phyloP scores from a whole-genome alignment of 1,139 yeast species.

The Candida sp. region DNA sequence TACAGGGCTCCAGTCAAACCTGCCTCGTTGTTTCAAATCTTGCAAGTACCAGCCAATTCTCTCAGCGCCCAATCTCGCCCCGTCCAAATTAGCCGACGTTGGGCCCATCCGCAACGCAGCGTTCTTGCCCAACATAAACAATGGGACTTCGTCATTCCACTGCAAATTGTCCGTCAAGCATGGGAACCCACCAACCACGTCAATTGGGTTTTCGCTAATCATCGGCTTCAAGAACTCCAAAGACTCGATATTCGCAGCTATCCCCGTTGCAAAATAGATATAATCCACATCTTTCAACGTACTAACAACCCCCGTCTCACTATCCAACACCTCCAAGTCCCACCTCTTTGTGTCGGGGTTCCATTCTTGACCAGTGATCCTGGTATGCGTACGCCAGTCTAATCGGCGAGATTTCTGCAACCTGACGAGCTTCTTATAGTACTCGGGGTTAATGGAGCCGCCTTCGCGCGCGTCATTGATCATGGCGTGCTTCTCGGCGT shows the following conservation, averaged over 20 bases:
- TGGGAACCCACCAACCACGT: conserved; percentile 41
- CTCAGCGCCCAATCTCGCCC: conserved; percentile 53
- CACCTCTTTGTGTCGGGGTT: conserved; percentile 19
- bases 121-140: conserved; percentile 48
- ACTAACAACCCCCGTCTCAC: conserved; percentile 8
- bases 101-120: conserved; percentile 52
- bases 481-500: conserved; percentile 45
- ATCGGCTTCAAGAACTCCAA: conserved; percentile 34
- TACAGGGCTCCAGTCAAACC: conserved; percentile 25
- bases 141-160: conserved; percentile 43
- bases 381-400: conserved; percentile 26
- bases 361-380: conserved; percentile 25
- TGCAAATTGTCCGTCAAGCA: conserved; percentile 50
- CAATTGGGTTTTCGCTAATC: conserved; percentile 29
- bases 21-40: conserved; percentile 26
- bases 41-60: conserved; percentile 46
- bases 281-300: conserved; percentile 28
- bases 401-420: conserved; percentile 34
- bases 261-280: conserved; percentile 50
- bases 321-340: conserved; percentile 20
- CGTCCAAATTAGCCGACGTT: conserved; percentile 53
- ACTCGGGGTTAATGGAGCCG: conserved; percentile 54
- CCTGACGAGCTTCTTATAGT: conserved; percentile 33
- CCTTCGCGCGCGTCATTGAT: conserved; percentile 50
- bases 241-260: conserved; percentile 31